Percentiles rank a stretch among this genome's conserved stretches.
These are phyloP conservation scores for Penicillium arizonense DNA, from an alignment of 495 filamentous ascomycete species.

Conservation along the genomic window DNA sequence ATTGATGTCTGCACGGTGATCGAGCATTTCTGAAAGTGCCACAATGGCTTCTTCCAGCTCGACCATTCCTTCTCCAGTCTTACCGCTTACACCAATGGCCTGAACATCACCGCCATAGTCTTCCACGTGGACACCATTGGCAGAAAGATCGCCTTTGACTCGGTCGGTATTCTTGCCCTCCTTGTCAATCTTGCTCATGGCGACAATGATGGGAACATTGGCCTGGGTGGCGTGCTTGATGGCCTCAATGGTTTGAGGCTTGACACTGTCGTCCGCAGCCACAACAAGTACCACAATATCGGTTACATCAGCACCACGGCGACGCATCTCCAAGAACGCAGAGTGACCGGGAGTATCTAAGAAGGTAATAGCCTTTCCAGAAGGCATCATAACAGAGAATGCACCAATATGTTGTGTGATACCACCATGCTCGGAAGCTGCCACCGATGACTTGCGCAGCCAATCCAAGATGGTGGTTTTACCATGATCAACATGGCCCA, in stretches of 20 bases:
- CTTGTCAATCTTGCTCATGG: slow-evolving; percentile 98
- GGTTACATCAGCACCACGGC: slow-evolving; percentile 91
- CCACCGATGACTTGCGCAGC: slow-evolving; percentile 89
- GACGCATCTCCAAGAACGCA: slow-evolving; percentile 93
- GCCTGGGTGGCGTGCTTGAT: slow-evolving; percentile 92
- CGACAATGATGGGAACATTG: slow-evolving; percentile 92
- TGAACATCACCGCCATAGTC: slow-evolving; percentile 95
- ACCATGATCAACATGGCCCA: slow-evolving; percentile 99
- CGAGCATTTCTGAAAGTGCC: slow-evolving; percentile 81
- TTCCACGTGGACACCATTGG: slow-evolving; percentile 87
- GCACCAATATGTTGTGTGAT: slow-evolving; percentile 99
- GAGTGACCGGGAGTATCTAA: slow-evolving; percentile 96
- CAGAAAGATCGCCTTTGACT: slow-evolving; percentile 83
- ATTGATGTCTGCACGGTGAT: slow-evolving; percentile 76
- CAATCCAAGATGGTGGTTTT: slow-evolving; percentile 97
- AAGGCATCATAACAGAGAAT: slow-evolving; percentile 87
- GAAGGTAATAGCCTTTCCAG: slow-evolving; percentile 89
- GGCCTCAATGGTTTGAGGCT: slow-evolving; percentile 94
- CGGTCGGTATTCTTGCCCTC: slow-evolving; percentile 71
- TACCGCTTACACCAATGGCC: slow-evolving; percentile 85
- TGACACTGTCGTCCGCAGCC: slow-evolving; percentile 96
- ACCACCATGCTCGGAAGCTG: slow-evolving; percentile 86
- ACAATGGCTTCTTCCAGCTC: slow-evolving; percentile 89
- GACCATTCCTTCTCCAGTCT: slow-evolving; percentile 88
- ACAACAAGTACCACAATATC: slow-evolving; percentile 97